phyloP scores from a whole-genome alignment of 371 early-diverging fungal genomes.

The Mucor mucedo region DNA sequence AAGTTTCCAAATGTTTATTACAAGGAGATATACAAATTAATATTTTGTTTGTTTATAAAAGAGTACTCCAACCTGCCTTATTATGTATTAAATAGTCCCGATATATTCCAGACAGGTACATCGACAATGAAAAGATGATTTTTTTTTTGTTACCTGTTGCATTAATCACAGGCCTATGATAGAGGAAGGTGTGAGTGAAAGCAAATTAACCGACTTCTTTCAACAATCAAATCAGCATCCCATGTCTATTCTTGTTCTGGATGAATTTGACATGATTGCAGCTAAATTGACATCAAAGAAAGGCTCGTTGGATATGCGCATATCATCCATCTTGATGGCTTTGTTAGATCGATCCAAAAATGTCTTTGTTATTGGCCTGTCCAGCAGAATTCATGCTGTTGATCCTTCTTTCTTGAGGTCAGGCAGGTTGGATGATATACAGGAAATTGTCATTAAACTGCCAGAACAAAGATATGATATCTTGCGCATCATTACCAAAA shows the following conservation, averaged over 20 bases:
- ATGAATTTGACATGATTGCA: slow-evolving; percentile 69
- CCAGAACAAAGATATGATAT: slow-evolving; percentile 52
- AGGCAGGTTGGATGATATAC: slow-evolving; percentile 60
- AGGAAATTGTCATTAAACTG: slow-evolving; percentile 54
- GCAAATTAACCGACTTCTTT: slow-evolving; percentile 48
- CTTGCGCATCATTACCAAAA: slow-evolving; percentile 52
- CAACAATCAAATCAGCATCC: slow-evolving; percentile 27
- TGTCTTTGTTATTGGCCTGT: slow-evolving; percentile 59
- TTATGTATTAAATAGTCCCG: slow-evolving; percentile 67
- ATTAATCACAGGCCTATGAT: background rate
- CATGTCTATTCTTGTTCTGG: slow-evolving; percentile 57
- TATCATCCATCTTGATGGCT: slow-evolving; percentile 30
- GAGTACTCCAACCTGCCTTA: slow-evolving; percentile 60
- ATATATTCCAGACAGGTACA: slow-evolving; percentile 71
- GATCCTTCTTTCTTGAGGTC: slow-evolving; percentile 60
- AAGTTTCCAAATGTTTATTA: background rate
- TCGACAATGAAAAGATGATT: background rate
- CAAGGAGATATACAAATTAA: background rate
- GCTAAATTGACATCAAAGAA: slow-evolving; percentile 45
- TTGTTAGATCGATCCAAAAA: slow-evolving; percentile 48
- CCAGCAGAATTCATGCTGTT: slow-evolving; percentile 63
- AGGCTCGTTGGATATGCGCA: slow-evolving; percentile 40
- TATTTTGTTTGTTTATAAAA: slow-evolving; percentile 5
- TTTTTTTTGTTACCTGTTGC: too few relatives aligned
- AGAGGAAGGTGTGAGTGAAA: slow-evolving; percentile 69